Conservation (phyloP, 2,329 filamentous ascomycete genomes). For the Sclerotinia minor region DNA sequence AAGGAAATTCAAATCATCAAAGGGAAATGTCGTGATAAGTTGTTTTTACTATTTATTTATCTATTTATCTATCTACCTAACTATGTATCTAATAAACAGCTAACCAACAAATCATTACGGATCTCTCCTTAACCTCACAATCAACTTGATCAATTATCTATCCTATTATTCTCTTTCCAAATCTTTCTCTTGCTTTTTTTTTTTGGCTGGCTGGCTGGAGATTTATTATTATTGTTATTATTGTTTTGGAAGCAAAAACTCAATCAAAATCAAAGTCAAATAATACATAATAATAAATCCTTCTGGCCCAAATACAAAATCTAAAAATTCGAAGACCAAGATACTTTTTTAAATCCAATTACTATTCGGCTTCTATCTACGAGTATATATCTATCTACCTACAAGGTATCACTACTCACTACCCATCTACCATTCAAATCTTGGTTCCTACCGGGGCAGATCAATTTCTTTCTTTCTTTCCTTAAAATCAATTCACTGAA, state of each 20-base stretch:
- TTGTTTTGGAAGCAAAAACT: neutral
- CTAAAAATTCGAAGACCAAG: neutral
- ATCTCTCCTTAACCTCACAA: slow-evolving; percentile 6
- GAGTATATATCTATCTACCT: neutral
- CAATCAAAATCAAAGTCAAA: neutral
- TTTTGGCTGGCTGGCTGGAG: neutral
- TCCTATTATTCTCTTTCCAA: neutral
- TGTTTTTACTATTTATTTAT: neutral
- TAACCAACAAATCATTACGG: slow-evolving; percentile 8
- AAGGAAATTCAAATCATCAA: neutral
- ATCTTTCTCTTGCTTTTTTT: neutral
- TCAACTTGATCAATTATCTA: neutral
- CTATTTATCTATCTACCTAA: neutral
- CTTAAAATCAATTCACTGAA: neutral
- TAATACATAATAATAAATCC: too few species aligned
- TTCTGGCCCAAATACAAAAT: neutral
- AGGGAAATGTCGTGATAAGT: slow-evolving; percentile 7
- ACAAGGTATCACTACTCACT: neutral
- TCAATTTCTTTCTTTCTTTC: slow-evolving; percentile 8
- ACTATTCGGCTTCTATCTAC: neutral
- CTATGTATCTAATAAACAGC: too few species aligned
- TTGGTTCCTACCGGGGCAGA: neutral
- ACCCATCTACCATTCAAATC: neutral
- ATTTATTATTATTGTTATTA: neutral
- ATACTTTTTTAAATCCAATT: neutral